Conservation (phyloP, 192 early-diverging fungal species). For the Linnemannia zychae region DNA sequence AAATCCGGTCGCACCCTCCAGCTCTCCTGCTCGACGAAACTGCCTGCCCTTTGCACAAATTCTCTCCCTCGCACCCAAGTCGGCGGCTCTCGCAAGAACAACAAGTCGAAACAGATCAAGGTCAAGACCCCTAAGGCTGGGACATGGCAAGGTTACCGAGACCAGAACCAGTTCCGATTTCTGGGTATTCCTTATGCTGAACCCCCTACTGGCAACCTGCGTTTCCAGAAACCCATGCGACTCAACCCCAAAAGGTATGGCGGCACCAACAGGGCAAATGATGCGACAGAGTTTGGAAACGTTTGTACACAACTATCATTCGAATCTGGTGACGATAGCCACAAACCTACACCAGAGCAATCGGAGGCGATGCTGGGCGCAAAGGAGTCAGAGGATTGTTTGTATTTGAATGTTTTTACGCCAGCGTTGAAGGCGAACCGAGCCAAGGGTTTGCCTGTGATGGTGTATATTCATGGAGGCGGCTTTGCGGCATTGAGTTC, state of each 20-base stretch:
- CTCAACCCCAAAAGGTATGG: neutral
- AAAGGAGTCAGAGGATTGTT: constrained; percentile 36
- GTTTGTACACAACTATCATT: constrained; percentile 22
- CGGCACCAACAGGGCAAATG: neutral
- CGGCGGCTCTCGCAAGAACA: constrained; percentile 12
- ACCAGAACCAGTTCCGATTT: constrained; percentile 39
- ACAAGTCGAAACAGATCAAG: constrained; percentile 32
- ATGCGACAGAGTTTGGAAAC: constrained; percentile 29
- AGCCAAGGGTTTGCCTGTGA: constrained; percentile 31
- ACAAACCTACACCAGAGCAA: neutral
- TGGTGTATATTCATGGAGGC: constrained; percentile 47
- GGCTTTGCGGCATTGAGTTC: neutral
- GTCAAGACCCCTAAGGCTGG: constrained; percentile 16
- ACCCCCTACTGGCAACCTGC: constrained; percentile 30
- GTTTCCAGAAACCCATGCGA: constrained; percentile 21
- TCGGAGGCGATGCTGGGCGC: neutral
- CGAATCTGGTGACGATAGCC: too few species aligned
- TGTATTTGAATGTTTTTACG: constrained; percentile 54
- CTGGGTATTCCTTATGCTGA: constrained; percentile 44
- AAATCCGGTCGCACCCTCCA: neutral
- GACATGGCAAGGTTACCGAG: constrained; percentile 36
- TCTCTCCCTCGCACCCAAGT: neutral
- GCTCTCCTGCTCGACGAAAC: neutral
- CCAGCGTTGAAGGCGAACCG: constrained; percentile 8
- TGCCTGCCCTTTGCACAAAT: constrained; percentile 28